These are phyloP conservation scores for Theileria annulata DNA, from an alignment of 169 alveolate genomes.

Conservation along the genomic window DNA sequence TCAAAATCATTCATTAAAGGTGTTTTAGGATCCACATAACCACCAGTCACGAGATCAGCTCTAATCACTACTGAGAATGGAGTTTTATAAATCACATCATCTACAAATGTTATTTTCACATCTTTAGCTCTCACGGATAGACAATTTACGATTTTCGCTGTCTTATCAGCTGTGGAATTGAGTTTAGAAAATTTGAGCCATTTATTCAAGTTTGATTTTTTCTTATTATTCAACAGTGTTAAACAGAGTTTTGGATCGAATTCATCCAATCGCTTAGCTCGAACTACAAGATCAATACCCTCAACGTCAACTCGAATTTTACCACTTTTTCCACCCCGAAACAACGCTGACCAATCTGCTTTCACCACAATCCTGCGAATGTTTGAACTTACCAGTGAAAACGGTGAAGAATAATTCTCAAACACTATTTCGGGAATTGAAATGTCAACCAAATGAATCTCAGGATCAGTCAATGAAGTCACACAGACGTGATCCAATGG, in stretches of 20 bases:
- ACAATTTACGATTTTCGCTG: constrained; percentile 36
- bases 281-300: constrained; percentile 67
- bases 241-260: constrained; percentile 10
- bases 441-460: constrained; percentile 74
- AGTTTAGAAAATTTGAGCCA: constrained; percentile 29
- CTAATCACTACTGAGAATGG: constrained; percentile 56
- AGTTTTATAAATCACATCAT: constrained; percentile 40
- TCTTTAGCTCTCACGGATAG: constrained; percentile 29
- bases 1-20: constrained; percentile 35
- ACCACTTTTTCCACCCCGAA: constrained; percentile 37
- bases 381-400: constrained; percentile 78
- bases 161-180: constrained; percentile 16
- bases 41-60: constrained; percentile 30
- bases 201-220: constrained; percentile 26
- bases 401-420: constrained; percentile 78
- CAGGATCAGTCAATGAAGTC: constrained; percentile 77
- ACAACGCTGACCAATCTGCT: constrained; percentile 75
- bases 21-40: constrained; percentile 33
- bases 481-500: constrained; percentile 73
- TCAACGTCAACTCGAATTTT: constrained; percentile 68
- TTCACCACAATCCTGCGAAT: constrained; percentile 71
- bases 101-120: constrained; percentile 41
- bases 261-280: constrained; percentile 49
- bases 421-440: constrained; percentile 81
- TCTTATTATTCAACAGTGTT: constrained; percentile 13